A percentile compares a stretch with the other conserved stretches of the same genome.
phyloP scores from a whole-genome alignment of 2,329 filamentous ascomycete species.

The Phaeoacremonium minimum region DNA sequence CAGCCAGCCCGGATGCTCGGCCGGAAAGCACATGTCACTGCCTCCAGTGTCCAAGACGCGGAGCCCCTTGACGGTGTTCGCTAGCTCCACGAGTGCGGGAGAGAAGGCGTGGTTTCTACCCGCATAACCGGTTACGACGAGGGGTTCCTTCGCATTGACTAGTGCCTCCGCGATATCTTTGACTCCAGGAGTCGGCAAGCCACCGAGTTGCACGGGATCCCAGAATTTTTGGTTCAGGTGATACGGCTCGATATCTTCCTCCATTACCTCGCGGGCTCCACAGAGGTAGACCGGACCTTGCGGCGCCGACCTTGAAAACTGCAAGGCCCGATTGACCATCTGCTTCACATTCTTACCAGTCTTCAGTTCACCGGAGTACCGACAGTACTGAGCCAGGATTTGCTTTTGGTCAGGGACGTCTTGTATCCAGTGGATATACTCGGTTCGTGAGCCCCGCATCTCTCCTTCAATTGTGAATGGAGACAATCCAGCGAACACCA shows the following conservation, averaged over 20 bases:
- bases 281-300: constrained; percentile 76
- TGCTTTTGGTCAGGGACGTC: constrained; percentile 35
- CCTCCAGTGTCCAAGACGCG: constrained; percentile 73
- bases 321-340: constrained; percentile 78
- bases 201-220: constrained; percentile 66
- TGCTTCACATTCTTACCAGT: constrained; percentile 84
- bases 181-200: constrained; percentile 46
- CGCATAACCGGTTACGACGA: constrained; percentile 67
- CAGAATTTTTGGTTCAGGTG: constrained; percentile 64
- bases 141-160: constrained; percentile 58
- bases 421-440: constrained; percentile 39
- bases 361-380: constrained; percentile 79
- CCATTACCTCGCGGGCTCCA: constrained; percentile 78
- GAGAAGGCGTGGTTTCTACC: constrained; percentile 65
- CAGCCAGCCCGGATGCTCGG: constrained; percentile 62
- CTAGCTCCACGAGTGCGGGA: constrained; percentile 59
- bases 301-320: constrained; percentile 74
- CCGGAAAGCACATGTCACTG: constrained; percentile 78
- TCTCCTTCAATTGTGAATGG: constrained; percentile 38
- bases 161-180: constrained; percentile 59
- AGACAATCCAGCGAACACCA: constrained; percentile 36
- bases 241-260: constrained; percentile 76
- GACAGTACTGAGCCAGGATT: constrained; percentile 77
- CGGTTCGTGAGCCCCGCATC: constrained; percentile 31
- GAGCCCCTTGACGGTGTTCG: constrained; percentile 63